Percentiles rank a stretch among this genome's conserved stretches.
These are phyloP conservation scores for Colletotrichum viniferum DNA, from an alignment of 2,329 filamentous ascomycete species.

Conservation along the genomic window DNA sequence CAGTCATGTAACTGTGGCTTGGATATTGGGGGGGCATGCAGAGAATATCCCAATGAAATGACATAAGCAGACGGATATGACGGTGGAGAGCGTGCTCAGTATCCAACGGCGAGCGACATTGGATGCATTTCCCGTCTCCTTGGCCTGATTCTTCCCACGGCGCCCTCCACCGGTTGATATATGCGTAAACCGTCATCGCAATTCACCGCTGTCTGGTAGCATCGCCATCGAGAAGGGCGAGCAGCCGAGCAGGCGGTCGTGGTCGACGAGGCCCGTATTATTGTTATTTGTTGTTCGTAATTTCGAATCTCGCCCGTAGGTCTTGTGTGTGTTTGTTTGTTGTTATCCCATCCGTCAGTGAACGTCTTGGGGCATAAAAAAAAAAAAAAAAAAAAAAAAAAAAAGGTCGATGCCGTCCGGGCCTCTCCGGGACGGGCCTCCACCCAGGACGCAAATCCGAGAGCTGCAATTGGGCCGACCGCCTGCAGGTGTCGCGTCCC, in stretches of 20 bases:
- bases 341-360: neutral
- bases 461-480: neutral
- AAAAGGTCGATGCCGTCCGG: slow-evolving; percentile 2
- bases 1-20: neutral
- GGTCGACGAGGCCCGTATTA: neutral
- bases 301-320: neutral
- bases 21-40: neutral
- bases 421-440: slow-evolving; percentile 18
- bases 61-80: neutral
- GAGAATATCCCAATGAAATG: neutral
- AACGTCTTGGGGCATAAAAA: neutral
- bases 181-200: neutral
- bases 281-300: neutral
- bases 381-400: neutral
- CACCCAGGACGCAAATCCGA: neutral
- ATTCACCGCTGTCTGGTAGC: neutral
- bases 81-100: neutral
- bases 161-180: neutral
- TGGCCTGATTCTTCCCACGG: neutral
- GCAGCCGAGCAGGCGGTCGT: neutral
- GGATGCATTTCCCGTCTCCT: neutral
- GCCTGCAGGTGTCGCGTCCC: neutral
- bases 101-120: neutral
- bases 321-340: neutral
- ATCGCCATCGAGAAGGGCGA: neutral